A percentile compares a stretch with the other conserved stretches of the same genome.
phyloP scores from a whole-genome alignment of 495 filamentous ascomycete species.

The Penicillium daleae region DNA sequence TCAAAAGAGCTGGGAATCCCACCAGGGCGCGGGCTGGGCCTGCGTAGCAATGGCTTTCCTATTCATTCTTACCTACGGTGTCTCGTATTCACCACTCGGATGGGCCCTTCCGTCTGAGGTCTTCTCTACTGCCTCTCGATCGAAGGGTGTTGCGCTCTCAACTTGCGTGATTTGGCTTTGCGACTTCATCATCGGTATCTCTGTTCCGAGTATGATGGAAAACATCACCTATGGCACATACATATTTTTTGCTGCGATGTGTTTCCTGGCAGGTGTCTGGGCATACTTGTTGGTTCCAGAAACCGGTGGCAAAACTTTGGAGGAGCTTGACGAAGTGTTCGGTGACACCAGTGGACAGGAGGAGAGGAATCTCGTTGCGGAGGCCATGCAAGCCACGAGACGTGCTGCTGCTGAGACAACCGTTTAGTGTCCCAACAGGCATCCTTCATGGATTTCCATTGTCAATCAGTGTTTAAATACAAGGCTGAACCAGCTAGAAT shows the following conservation, averaged over 20 bases:
- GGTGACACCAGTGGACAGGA: slow-evolving; percentile 6
- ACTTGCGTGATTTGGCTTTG: slow-evolving; percentile 66
- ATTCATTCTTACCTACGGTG: slow-evolving; percentile 76
- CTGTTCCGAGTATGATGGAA: slow-evolving; percentile 58
- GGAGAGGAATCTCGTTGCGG: slow-evolving; percentile 9
- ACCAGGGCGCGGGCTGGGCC: slow-evolving; percentile 68
- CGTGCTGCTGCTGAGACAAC: not conserved
- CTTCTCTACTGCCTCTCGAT: slow-evolving; percentile 65
- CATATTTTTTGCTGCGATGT: slow-evolving; percentile 9
- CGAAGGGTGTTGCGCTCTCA: slow-evolving; percentile 63
- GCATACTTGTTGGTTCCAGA: slow-evolving; percentile 12
- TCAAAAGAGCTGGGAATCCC: slow-evolving; percentile 57
- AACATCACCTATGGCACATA: slow-evolving; percentile 47
- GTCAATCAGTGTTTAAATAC: not conserved
- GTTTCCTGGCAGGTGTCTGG: slow-evolving; percentile 9
- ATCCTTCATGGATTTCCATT: not conserved
- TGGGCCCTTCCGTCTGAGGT: slow-evolving; percentile 72
- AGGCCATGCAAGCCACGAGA: slow-evolving; percentile 2
- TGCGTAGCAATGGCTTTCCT: slow-evolving; percentile 68
- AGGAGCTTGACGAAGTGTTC: slow-evolving; percentile 12
- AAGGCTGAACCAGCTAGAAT: not conserved
- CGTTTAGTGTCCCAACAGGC: not conserved
- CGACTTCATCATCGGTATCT: slow-evolving; percentile 65
- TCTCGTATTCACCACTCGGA: slow-evolving; percentile 63
- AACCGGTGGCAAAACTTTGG: slow-evolving; percentile 9